Base-by-base conservation (phyloP, 208 protist genomes). In the Kentomonas sorsogonicus region DNA sequence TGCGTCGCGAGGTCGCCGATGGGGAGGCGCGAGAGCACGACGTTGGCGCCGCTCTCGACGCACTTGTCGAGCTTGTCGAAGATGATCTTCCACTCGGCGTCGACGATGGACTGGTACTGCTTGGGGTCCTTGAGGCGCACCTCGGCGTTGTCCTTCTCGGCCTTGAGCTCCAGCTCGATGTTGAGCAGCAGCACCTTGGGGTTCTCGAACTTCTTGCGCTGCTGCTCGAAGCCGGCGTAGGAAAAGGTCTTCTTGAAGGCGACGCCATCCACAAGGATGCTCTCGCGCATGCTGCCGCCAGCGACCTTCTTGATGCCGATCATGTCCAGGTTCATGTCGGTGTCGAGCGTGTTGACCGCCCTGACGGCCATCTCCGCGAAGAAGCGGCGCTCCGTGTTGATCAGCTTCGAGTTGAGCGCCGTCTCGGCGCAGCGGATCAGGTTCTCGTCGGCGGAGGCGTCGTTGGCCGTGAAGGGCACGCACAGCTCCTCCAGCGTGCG, bases 181-280 rank as follows among this genome's bases (percentile, higher is more conserved):
- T 99, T 99, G 18, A 99, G 88, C 38, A 98, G 81, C 10, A 98
- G 60, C 34, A 99, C 97, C 77, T 99, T 99, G 9, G 98, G 98
- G 59, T 97, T 89, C 16, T 83, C 69, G 75, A 99, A 99, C 40
- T 81, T 74, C 74, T 99, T 99, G 50, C 93, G 95, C 86, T 99
- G 98, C 86, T 99, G 98, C 83, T 99, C 98, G 64, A 99, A 99
- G 40, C 98, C 98, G 46, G 98, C 98, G 82, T 99, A 99, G 7
- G 96, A 99, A 65, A 99, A 99, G 30, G 98, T 99, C 83, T 99
- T 99, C 85, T 99, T 99, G 91, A 99, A 99, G 0, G 99, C 99
- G 18, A 99, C 98, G 57, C 99, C 99, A 48, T 99, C 82, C 46
- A 99, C 94, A 26, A 99, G 86, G 9, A 98, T 55, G 47, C 98